Conservation (phyloP, 1,139 yeast species). For the Saccharomyces hybrid region DNA sequence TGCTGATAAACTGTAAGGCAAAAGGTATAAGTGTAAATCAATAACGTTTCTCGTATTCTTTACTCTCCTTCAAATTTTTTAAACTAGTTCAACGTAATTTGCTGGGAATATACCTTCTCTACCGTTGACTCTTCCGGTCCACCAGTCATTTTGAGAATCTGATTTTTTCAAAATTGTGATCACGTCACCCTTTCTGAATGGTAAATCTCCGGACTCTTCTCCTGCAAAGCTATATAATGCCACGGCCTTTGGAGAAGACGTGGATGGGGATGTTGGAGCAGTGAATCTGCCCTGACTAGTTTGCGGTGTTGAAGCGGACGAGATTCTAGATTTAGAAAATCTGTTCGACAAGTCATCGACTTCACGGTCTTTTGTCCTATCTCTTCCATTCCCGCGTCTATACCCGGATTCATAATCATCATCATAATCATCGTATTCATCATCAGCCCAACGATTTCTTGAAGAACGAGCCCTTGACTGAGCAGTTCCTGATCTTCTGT, state of each 20-base stretch:
- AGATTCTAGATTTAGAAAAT: constrained; percentile 26
- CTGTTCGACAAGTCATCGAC: constrained; percentile 33
- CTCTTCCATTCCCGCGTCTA: constrained; percentile 6
- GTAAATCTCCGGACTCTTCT: constrained; percentile 60
- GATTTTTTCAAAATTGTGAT: constrained; percentile 80
- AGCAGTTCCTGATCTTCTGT: constrained; percentile 13
- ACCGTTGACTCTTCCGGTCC: constrained; percentile 90
- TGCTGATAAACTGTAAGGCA: neutral
- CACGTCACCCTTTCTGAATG: constrained; percentile 93
- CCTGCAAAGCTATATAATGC: constrained; percentile 87
- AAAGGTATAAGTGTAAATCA: neutral
- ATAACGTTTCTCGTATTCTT: neutral
- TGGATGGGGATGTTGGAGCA: constrained; percentile 37
- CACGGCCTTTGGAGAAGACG: constrained; percentile 66
- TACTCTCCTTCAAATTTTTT: constrained; percentile 24
- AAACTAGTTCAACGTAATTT: constrained; percentile 81
- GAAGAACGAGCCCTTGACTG: constrained; percentile 11
- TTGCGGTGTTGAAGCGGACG: constrained; percentile 21
- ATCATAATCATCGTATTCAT: constrained; percentile 40
- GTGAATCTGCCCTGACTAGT: constrained; percentile 25
- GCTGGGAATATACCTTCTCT: constrained; percentile 93
- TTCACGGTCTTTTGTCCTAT: constrained; percentile 18
- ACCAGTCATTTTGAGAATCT: constrained; percentile 91
- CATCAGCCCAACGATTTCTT: constrained; percentile 67
- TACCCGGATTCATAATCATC: constrained; percentile 8